Percentiles rank a stretch among this genome's conserved stretches.
phyloP scores from a whole-genome alignment of 2,329 filamentous ascomycete species.

The Fusarium torreyae region DNA sequence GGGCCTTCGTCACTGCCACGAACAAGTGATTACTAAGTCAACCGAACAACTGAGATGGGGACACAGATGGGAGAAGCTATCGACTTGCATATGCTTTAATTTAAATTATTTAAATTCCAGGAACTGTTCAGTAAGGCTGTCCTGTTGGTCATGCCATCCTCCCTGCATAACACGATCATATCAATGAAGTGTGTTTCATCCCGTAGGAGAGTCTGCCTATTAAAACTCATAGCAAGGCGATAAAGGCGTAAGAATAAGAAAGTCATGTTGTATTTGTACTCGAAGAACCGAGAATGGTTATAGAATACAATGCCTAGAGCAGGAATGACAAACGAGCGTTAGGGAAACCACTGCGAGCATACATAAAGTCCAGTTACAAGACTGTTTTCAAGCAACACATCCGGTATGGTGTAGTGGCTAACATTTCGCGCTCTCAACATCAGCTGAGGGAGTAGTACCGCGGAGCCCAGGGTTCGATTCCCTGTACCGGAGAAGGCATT shows the following conservation, averaged over 20 bases:
- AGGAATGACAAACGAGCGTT: too few relatives aligned
- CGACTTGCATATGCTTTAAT: background rate
- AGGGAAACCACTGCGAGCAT: too few relatives aligned
- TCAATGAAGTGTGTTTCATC: too few relatives aligned
- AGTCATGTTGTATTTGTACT: too few relatives aligned
- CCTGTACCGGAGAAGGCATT: slow-evolving; percentile 45
- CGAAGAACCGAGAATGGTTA: too few relatives aligned
- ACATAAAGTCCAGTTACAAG: rapidly evolving
- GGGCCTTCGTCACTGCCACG: background rate
- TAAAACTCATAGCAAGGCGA: too few relatives aligned
- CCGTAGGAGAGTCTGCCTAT: too few relatives aligned
- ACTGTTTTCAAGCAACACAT: slow-evolving; percentile 1
- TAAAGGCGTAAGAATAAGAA: too few relatives aligned
- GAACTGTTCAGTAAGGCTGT: background rate
- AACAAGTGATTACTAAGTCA: background rate
- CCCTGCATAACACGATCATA: too few relatives aligned
- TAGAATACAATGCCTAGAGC: too few relatives aligned
- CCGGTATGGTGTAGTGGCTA: slow-evolving; percentile 56
- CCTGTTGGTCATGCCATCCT: too few relatives aligned
- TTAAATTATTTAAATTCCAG: background rate
- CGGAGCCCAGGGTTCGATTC: slow-evolving; percentile 51
- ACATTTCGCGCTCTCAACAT: slow-evolving; percentile 53
- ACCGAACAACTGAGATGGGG: too few relatives aligned
- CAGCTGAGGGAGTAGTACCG: slow-evolving; percentile 42
- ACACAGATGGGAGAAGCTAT: background rate